Conservation (phyloP, 441 rosid species). For the Pelargonium exstipulatum region DNA sequence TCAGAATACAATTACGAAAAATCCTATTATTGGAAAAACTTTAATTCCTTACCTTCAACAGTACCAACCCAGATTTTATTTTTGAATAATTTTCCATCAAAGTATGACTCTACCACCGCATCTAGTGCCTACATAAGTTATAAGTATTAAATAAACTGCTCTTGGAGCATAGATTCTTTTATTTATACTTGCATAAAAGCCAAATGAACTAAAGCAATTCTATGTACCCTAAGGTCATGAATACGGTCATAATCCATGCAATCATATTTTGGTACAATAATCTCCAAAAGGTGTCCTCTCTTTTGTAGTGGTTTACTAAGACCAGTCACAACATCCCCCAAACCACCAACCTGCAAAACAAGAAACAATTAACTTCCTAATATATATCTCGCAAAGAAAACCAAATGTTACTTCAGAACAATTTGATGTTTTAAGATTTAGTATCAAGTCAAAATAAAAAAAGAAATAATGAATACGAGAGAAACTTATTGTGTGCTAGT, state of each 20-base stretch:
- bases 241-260: conserved; percentile 87
- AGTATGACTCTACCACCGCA: conserved; percentile 67
- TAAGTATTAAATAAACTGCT: conserved; percentile 10
- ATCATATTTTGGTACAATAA: conserved; percentile 90
- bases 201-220: neutral
- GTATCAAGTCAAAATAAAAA: no score
- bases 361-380: conserved; percentile 2
- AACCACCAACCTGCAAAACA: conserved; percentile 72
- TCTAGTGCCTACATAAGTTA: conserved; percentile 61
- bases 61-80: conserved; percentile 91
- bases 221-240: conserved; percentile 60
- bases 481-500: no score
- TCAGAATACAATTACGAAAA: conserved; percentile 29
- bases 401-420: no score
- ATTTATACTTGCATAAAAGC: neutral
- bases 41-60: conserved; percentile 55
- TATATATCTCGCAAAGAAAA: no score
- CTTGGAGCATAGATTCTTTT: neutral
- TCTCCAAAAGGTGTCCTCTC: conserved; percentile 89
- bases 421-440: no score
- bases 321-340: conserved; percentile 94
- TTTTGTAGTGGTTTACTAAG: conserved; percentile 88
- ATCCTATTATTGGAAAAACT: neutral
- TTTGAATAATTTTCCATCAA: conserved; percentile 71
- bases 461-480: no score